These are phyloP conservation scores for Corylus avellana DNA, from an alignment of 306 rosid species.

Conservation along the genomic window DNA sequence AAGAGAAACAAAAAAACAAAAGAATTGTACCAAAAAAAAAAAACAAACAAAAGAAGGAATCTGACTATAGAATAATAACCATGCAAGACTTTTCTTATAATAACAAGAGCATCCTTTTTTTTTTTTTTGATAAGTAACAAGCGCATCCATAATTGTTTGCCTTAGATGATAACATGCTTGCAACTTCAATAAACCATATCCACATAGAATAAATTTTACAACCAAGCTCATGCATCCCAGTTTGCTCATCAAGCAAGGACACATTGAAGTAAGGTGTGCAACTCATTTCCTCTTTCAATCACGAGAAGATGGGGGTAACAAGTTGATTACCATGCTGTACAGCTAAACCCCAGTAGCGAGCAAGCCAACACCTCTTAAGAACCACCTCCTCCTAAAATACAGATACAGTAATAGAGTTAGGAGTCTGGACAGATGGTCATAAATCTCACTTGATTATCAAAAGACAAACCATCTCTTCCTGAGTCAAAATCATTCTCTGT, in stretches of 20 bases:
- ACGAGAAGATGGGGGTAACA: constrained; percentile 27
- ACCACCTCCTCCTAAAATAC: constrained; percentile 90
- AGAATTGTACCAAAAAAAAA: neutral
- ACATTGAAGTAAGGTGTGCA: constrained; percentile 22
- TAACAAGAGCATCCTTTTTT: neutral
- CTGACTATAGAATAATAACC: neutral
- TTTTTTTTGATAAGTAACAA: neutral
- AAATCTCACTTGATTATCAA: constrained; percentile 21
- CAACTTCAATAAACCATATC: neutral
- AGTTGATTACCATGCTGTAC: constrained; percentile 74
- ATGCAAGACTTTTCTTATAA: neutral
- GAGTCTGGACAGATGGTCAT: constrained; percentile 3
- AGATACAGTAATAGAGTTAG: constrained; percentile 23
- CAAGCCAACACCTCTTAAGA: constrained; percentile 97
- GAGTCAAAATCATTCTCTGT: constrained; percentile 95
- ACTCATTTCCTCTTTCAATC: constrained; percentile 13
- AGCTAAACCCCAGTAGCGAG: constrained; percentile 96
- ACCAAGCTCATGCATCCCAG: constrained; percentile 12
- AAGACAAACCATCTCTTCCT: constrained; percentile 94
- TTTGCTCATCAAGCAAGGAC: constrained; percentile 20
- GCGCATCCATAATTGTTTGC: neutral
- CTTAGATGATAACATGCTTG: neutral
- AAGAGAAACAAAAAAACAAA: neutral
- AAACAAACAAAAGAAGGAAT: neutral
- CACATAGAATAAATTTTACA: neutral